Percentiles rank a stretch among this genome's conserved stretches.
Conservation (phyloP, 2,329 filamentous ascomycete genomes). For the Orbilia blumenaviensis region DNA sequence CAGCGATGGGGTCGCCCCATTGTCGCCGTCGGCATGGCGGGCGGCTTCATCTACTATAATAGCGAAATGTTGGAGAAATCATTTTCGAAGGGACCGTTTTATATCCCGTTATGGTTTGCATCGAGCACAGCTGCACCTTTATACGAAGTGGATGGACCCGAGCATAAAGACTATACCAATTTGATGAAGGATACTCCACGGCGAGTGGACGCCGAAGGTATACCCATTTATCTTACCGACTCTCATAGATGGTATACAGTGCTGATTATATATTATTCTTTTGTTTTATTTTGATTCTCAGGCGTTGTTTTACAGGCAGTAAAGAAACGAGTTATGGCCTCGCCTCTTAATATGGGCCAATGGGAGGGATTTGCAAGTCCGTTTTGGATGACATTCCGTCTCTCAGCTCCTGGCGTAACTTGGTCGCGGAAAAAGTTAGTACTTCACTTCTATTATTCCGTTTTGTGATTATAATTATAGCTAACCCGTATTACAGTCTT, state of each 20-base stretch:
- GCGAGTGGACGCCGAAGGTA: conserved; percentile 44
- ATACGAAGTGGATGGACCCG: conserved; percentile 35
- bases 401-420: conserved; percentile 16
- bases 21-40: conserved; percentile 24
- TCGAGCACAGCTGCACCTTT: conserved; percentile 11
- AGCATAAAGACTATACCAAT: conserved; percentile 19
- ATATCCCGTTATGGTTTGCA: conserved; percentile 52
- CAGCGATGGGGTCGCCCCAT: conserved; percentile 37
- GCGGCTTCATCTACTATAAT: conserved; percentile 35
- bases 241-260: not conserved
- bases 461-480: not conserved
- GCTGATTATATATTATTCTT: not conserved
- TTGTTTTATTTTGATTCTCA: not conserved
- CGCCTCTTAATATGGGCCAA: conserved; percentile 36
- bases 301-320: conserved; percentile 32
- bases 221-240: not conserved
- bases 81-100: conserved; percentile 32
- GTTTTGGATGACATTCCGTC: conserved; percentile 46
- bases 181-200: conserved; percentile 30
- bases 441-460: not conserved
- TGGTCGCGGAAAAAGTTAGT: conserved; percentile 44
- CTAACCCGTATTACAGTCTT: conserved; percentile 27
- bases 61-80: conserved; percentile 34
- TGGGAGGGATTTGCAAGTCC: conserved; percentile 49
- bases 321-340: conserved; percentile 17